These are phyloP conservation scores for Irpex rosettiformis DNA, from an alignment of 1,284 basidiomycete species.

Conservation along the genomic window DNA sequence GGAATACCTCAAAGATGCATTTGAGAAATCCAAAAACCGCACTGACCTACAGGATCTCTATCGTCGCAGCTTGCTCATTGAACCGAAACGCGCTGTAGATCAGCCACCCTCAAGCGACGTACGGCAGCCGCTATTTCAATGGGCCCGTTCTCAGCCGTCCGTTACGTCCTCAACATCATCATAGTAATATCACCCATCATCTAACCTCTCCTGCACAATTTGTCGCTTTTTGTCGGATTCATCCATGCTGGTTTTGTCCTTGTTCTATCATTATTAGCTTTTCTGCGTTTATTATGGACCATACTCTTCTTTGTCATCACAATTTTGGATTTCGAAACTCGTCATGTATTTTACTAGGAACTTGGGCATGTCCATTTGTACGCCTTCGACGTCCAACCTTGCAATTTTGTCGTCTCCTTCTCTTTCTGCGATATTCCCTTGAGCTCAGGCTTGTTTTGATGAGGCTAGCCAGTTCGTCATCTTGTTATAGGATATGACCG, in stretches of 20 bases:
- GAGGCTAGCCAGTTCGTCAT: not conserved
- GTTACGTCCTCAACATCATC: slow-evolving; percentile 22
- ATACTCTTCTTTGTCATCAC: slow-evolving; percentile 1
- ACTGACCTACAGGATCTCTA: slow-evolving; percentile 80
- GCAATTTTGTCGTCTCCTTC: not conserved
- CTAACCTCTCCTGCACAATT: not conserved
- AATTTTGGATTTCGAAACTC: not conserved
- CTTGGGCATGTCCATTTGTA: not conserved
- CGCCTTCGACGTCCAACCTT: not conserved
- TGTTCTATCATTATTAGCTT: slow-evolving; percentile 2
- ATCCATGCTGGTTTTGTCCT: not conserved
- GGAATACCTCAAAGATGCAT: slow-evolving; percentile 67
- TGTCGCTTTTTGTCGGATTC: not conserved
- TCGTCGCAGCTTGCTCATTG: slow-evolving; percentile 75
- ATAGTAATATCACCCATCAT: slow-evolving; percentile 7
- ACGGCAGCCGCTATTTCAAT: slow-evolving; percentile 66
- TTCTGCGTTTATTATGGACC: slow-evolving; percentile 2
- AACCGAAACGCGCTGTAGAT: slow-evolving; percentile 76
- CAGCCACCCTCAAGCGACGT: slow-evolving; percentile 61
- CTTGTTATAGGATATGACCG: not conserved
- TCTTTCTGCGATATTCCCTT: too few relatives aligned
- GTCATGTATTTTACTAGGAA: not conserved
- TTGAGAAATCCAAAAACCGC: slow-evolving; percentile 68
- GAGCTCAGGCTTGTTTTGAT: too few relatives aligned
- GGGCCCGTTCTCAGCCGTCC: slow-evolving; percentile 53